Base-by-base conservation (phyloP, 1,284 basidiomycete genomes). In the Exsudoporus floridanus region DNA sequence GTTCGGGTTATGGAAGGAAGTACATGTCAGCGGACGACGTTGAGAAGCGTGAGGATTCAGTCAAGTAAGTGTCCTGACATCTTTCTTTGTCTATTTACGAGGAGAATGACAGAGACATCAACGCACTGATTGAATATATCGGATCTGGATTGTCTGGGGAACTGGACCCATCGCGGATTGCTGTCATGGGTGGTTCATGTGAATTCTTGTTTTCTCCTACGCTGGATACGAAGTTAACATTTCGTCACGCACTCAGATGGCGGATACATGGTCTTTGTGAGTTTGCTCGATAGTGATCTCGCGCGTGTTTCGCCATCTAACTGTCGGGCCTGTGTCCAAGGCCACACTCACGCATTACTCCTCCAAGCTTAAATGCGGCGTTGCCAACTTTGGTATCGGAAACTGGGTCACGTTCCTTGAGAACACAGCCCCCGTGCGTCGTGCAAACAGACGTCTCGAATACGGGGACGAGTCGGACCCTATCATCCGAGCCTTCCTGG, bases 181-280 rank as follows among this genome's bases (percentile, higher is more conserved):
- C 72, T 28, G 72, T 74, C 42, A 66, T 65, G 49, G 73, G 72
- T 39, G 72, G 72, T 36, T 75, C 73, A 35, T 73, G 72, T 73
- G 43, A 55, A 50, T 60, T 21, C 18, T 23, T 13, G 8, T 41
- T 48, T 28, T 36, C 5, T 27, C 48, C 28, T 31, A 27, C 2
- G 7, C 5, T 40, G 14, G 34, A 38, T n/a, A 13, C n/a, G 16
- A 21, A 45, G 23, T 52, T 55, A 7, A 60, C 25, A 14, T 9
- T 9, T 50, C 27, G 6, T 6, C 16, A 4, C 38, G 10, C 34
- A 12, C 5, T 31, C 25, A 70, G 70, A 71, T 44, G 72, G 70
- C 10, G 72, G 70, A 30, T 71, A 71, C 51, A 72, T 73, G 72
- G 67, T 67, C 36, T 73, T 69, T 46, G 70, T 70, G 50, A 34